Base-by-base conservation (phyloP, 2,329 filamentous ascomycete species). In the Aureobasidium uvarum region DNA sequence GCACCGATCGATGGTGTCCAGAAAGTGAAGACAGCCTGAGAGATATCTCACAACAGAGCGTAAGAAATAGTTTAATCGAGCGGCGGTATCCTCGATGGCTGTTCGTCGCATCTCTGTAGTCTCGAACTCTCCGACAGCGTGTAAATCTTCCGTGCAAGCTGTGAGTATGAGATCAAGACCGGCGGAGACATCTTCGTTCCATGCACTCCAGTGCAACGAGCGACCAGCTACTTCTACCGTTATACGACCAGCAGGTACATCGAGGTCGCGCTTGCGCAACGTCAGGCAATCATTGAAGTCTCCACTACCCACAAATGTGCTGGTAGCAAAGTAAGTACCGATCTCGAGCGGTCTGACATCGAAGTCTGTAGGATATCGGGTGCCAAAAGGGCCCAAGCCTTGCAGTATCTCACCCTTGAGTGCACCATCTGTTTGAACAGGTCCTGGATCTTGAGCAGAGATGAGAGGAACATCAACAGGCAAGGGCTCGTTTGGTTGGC, bases 281-380 rank as follows among this genome's bases (percentile, higher is more conserved):
- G 74, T 68, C 5, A 87, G 68, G 41, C 80, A 80, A 41, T 76
- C 77, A 18, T 74, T 71, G 54, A 87, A 80, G 31, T 83, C 81
- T 3, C 83, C 84, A 68, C 83, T 84, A 33, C 85, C 85, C 66
- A 87, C 77, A 66, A 87, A 84, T 5, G 84, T 86, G 52, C 76
- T 78, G 50, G 80, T 74, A 67, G 84, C 82, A 67, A 86, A 87
- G 69, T 80, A 85, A 0, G 82, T 85, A 1, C 81, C 84, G 7
- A 77, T 67, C 10, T 74, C 75, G 8, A 87, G 72, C 28, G 83
- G 81, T 5, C 71, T 71, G 10, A 85, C 73, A 60, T 83, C 82
- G 66, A 87, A 87, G 67, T 82, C 81, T 13, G 77, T 76, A 1
- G 84, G 74, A 68, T 85, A 86, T 23, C 76, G 75, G 4, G 78